These are phyloP conservation scores for Aspergillus sergii DNA, from an alignment of 2,329 filamentous ascomycete genomes.

Conservation along the genomic window DNA sequence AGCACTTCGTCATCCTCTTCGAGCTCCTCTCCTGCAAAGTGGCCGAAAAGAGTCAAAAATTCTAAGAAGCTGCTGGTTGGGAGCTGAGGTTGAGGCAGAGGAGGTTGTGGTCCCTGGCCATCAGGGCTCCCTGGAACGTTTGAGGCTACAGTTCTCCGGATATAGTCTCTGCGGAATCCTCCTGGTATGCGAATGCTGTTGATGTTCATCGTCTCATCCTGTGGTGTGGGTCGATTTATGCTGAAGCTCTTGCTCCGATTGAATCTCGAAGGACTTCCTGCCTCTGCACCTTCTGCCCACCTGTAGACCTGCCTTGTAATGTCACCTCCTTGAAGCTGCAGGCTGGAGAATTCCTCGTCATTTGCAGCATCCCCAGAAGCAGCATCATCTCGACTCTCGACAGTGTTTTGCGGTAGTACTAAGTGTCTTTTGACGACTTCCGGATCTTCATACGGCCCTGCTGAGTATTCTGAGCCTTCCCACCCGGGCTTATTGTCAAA, in stretches of 20 bases:
- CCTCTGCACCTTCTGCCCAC: constrained; percentile 88
- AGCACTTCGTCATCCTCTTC: constrained; percentile 95
- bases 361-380: constrained; percentile 38
- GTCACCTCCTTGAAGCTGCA: constrained; percentile 90
- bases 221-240: constrained; percentile 73
- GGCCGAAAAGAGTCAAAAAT: constrained; percentile 91
- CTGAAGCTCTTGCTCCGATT: constrained; percentile 89
- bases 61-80: constrained; percentile 94
- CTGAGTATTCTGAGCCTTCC: constrained; percentile 47
- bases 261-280: constrained; percentile 59
- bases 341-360: constrained; percentile 87
- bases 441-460: constrained; percentile 77
- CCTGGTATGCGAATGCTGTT: constrained; percentile 90
- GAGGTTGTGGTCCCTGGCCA: constrained; percentile 40
- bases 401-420: constrained; percentile 65
- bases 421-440: constrained; percentile 90
- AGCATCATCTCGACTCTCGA: constrained; percentile 35
- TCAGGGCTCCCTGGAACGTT: constrained; percentile 45
- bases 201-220: constrained; percentile 81
- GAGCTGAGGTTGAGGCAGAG: constrained; percentile 58
- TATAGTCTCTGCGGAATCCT: constrained; percentile 87
- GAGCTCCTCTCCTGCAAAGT: constrained; percentile 95
- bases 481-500: constrained; percentile 70
- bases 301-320: constrained; percentile 93
- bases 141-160: constrained; percentile 71